Conservation (phyloP, 257 asterid genomes). For the Przewalskia tangutica region DNA sequence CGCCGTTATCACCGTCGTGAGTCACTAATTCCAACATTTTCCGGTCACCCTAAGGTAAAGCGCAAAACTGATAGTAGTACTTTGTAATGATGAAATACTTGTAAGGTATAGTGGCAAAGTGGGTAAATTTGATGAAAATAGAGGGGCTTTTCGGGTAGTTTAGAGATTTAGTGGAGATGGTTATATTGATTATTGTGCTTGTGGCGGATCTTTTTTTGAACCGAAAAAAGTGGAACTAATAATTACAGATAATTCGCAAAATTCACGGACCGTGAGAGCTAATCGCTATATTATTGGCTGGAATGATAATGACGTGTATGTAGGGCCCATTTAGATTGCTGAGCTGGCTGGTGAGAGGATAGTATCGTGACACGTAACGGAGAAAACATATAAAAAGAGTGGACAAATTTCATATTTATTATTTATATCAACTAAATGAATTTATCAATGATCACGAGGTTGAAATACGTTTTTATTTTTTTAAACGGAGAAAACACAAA, state of each 20-base stretch:
- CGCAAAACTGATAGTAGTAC: too few relatives aligned
- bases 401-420: too few relatives aligned
- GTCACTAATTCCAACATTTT: slow-evolving; percentile 11
- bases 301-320: not conserved
- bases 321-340: not conserved
- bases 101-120: not conserved
- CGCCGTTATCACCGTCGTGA: slow-evolving; percentile 11
- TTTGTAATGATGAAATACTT: too few relatives aligned
- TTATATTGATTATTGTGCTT: not conserved
- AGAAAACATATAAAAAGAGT: too few relatives aligned
- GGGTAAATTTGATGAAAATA: not conserved
- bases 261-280: not conserved
- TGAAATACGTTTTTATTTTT: too few relatives aligned
- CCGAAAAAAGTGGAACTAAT: not conserved
- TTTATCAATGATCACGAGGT: too few relatives aligned
- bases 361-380: not conserved
- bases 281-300: not conserved
- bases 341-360: not conserved
- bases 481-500: too few relatives aligned
- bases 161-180: not conserved
- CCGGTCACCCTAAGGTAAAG: not conserved
- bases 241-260: not conserved
- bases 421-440: too few relatives aligned
- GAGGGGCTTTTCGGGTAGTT: not conserved
- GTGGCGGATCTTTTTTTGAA: slow-evolving; percentile 2